Evolutionary conservation across 2,329 filamentous ascomycete genomes (phyloP).

Genomic region (Aspergillus pseudoglaucus): DNA sequence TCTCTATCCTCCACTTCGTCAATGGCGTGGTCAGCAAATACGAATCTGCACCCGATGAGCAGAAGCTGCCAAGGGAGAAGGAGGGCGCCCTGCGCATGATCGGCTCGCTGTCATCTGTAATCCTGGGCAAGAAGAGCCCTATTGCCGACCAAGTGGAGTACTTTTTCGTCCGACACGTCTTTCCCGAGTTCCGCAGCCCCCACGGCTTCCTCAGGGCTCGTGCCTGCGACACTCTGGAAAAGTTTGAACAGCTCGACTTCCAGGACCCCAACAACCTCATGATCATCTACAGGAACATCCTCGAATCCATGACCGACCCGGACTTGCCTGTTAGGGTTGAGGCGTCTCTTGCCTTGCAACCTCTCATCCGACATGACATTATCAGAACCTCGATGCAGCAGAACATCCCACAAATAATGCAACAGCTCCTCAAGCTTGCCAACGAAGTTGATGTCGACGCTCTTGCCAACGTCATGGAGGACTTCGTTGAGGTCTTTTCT

Average conservation of each 20-base stretch:
- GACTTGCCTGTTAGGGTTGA: conserved; percentile 90
- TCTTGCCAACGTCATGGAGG: conserved; percentile 97
- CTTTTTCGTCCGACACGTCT: conserved; percentile 96
- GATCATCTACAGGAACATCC: conserved; percentile 91
- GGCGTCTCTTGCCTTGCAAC: conserved; percentile 86
- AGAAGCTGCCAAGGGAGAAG: conserved; percentile 93
- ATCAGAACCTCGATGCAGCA: conserved; percentile 95
- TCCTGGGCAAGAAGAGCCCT: conserved; percentile 95
- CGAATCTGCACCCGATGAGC: conserved; percentile 71
- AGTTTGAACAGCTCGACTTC: conserved; percentile 96
- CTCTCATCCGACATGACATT: conserved; percentile 88
- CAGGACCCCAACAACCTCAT: conserved; percentile 93
- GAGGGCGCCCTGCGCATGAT: conserved; percentile 97
- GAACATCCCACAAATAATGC: conserved; percentile 98
- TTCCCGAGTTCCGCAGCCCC: conserved; percentile 90
- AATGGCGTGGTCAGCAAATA: conserved; percentile 93
- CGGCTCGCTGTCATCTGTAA: conserved; percentile 85
- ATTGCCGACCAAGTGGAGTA: conserved; percentile 97
- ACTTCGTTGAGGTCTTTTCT: conserved; percentile 99
- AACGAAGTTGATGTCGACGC: conserved; percentile 98
- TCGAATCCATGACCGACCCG: conserved; percentile 94
- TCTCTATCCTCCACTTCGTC: conserved; percentile 88
- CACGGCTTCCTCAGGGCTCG: conserved; percentile 90
- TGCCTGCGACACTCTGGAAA: conserved; percentile 94
- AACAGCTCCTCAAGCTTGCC: conserved; percentile 90